Base-by-base conservation (phyloP, 441 rosid genomes). In the Theobroma grandiflorum region DNA sequence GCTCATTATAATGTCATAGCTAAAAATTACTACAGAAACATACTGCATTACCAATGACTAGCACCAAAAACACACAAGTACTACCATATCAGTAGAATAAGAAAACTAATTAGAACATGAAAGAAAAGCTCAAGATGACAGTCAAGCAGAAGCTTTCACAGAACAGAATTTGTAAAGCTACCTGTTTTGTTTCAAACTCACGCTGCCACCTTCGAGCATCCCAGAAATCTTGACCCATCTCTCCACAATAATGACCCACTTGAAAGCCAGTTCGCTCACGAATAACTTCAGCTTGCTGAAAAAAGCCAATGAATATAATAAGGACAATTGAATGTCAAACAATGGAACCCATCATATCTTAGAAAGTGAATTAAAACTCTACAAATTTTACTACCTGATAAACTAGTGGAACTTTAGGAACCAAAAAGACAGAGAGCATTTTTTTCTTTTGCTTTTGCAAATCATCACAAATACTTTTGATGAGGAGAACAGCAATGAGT, bases 141-240 rank as follows among this genome's bases (percentile, higher is more conserved):
- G 45, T n/a, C 35, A 74, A 78, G 8, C 57, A 78, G 40, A 62
- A n/a, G 2, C 63, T 66, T 45, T 50, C 45, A 79, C 15, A 35
- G 77, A 80, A 58, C 45, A 62, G 62, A n/a, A 43, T 55, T 59
- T 20, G 37, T 78, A 83, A 67, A 76, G 72, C 14, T 85, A 92
- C 99, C 99, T 97, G 96, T 82, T 95, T 97, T 49, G 95, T 83
- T 79, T 95, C 99, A 72, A 97, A 97, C 87, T 97, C 99, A 0
- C 92, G 95, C 80, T 91, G 98, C 99, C 99, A 97, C 84, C 98
- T 91, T 71, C 97, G 89, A 73, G 95, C 81, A 89, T 97, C 99
- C 99, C 99, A 97, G 77, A 95, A 97, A 80, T 97, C 99, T 86
- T 95, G 99, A 55, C 99, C 99, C 99, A 97, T 97, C 84, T 97